Evolutionary conservation across 2,329 filamentous ascomycete genomes (phyloP), one percentile per base, ranked within the genome.

Genomic region (Zasmidium citrigriseum): DNA sequence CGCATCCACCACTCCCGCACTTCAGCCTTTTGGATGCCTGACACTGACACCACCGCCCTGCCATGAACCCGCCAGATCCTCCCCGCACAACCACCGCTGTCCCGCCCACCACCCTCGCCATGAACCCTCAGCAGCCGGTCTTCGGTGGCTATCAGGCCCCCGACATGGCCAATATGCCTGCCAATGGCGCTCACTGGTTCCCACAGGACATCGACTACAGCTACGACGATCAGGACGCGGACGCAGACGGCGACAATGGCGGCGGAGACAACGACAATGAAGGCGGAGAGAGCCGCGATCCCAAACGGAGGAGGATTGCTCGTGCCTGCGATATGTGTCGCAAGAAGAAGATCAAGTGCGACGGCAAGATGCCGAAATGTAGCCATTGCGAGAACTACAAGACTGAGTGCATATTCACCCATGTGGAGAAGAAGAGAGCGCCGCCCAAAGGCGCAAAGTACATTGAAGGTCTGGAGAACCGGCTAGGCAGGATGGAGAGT

Each of bases 391-490:
- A 89, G 74, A 98, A 97, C 75, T 97, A 97, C 81, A 97, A 97
- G 82, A 97, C 93, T 4, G 92, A 96, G 69, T 99, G 93, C 75
- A 86, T 96, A 67, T 98, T 98, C 73, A 98, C 95, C 0, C 92
- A 96, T 73, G 93, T 98, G 38, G 95, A 99, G 80, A 99, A 99
- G 86, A 99, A 99, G 83, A 86, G 95, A 59, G 95, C 90, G 75
- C 93, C 95, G 54, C 95, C 93, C 1, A 99, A 98, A 82, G 93
- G 95, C 59, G 95, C 95, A 55, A 98, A 98, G 76, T 99, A 99
- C 73, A 97, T 98, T 67, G 93, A 98, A 75, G 93, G 93, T 12
- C 82, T 99, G 49, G 93, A 99, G 77, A 98, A 98, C 73, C 86
- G 95, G 18, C 80, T 98, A 29, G 90, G 89, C n/a, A 88, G 95